Evolutionary conservation across 2,329 filamentous ascomycete species (phyloP).

Genomic region (Aureobasidium sp.): DNA sequence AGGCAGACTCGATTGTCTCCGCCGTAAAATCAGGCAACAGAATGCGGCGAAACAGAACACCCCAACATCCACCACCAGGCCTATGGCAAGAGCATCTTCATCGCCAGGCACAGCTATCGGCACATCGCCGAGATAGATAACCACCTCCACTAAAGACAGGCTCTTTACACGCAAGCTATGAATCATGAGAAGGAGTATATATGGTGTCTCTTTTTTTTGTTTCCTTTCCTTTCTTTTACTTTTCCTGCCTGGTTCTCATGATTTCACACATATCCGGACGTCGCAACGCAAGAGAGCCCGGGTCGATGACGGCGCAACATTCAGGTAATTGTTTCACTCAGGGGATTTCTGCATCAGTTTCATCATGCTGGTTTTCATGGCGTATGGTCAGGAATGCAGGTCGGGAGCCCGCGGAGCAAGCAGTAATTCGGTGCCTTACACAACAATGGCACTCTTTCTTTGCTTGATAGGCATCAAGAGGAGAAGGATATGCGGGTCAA

Average conservation of each 20-base stretch:
- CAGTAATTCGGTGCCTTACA: neutral
- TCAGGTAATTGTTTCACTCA: neutral
- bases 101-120: conserved; percentile 9
- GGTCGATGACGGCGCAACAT: neutral
- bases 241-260: neutral
- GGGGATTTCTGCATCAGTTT: neutral
- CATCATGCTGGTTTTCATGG: neutral
- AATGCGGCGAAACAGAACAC: conserved; percentile 1
- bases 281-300: neutral
- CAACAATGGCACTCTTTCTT: neutral
- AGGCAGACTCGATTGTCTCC: conserved; percentile 9
- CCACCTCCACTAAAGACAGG: neutral
- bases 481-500: neutral
- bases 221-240: neutral
- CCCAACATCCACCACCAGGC: neutral
- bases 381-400: neutral
- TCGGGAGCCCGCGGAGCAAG: neutral
- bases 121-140: neutral
- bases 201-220: neutral
- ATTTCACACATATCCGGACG: neutral
- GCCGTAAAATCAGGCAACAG: conserved; percentile 12
- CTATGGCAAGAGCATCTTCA: conserved; percentile 4
- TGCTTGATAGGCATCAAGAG: neutral
- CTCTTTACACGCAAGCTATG: neutral
- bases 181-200: conserved; percentile 3